Evolutionary conservation across 345 rosid genomes (phyloP).

Genomic region (Eucalyptus viminalis): DNA sequence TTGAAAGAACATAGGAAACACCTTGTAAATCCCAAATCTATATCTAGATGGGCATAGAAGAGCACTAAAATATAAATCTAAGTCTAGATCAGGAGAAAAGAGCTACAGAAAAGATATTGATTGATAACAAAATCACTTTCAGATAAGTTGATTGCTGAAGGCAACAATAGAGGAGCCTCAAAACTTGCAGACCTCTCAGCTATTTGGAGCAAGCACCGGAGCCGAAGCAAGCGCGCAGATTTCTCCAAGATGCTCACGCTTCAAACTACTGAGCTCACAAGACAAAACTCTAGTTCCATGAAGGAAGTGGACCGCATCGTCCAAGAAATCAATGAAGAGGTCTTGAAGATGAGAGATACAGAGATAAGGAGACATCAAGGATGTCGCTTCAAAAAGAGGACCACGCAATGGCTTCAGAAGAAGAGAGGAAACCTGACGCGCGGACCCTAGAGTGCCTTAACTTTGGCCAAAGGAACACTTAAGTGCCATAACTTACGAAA

Average conservation of each 20-base stretch:
- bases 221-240: background rate
- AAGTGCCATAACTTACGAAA: too few relatives aligned
- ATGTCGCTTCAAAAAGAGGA: background rate
- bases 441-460: too few relatives aligned
- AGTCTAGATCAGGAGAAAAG: background rate
- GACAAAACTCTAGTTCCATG: background rate
- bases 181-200: background rate
- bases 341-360: background rate
- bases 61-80: background rate
- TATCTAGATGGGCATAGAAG: background rate
- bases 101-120: background rate
- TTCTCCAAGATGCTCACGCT: background rate
- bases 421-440: background rate
- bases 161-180: background rate
- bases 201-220: background rate
- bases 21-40: background rate
- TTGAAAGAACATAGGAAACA: background rate
- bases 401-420: background rate
- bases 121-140: background rate
- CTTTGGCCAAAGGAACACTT: too few relatives aligned
- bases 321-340: background rate
- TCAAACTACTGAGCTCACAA: background rate
- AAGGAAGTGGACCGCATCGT: background rate
- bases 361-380: background rate
- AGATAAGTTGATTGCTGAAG: background rate